These are phyloP conservation scores for Penicillium roqueforti DNA, from an alignment of 495 filamentous ascomycete genomes.

Conservation along the genomic window DNA sequence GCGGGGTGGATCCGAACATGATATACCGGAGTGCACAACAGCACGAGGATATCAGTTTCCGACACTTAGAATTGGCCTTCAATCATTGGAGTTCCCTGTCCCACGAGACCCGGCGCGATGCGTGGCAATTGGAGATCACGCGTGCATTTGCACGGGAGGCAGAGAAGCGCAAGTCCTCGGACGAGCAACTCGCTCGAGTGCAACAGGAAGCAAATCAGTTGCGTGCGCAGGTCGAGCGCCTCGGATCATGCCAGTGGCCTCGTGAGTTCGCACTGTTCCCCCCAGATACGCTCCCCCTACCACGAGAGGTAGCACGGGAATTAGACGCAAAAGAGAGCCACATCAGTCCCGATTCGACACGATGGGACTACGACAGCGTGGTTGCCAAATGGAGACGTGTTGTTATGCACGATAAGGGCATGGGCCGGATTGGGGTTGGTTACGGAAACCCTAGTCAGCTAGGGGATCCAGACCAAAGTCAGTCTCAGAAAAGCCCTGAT, in stretches of 20 bases:
- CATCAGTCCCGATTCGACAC: conserved; percentile 32
- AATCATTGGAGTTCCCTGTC: conserved; percentile 63
- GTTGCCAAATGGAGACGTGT: conserved; percentile 56
- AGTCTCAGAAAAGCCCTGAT: conserved; percentile 19
- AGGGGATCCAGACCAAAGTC: conserved; percentile 14
- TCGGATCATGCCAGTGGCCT: conserved; percentile 65
- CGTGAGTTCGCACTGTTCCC: conserved; percentile 65
- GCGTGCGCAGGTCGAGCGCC: conserved; percentile 61
- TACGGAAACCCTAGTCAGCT: conserved; percentile 17
- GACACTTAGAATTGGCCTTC: conserved; percentile 68
- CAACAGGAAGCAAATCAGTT: conserved; percentile 71
- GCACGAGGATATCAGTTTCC: conserved; percentile 54
- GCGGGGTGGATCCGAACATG: conserved; percentile 34
- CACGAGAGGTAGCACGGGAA: conserved; percentile 43
- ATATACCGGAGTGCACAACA: conserved; percentile 49
- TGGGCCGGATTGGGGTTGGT: conserved; percentile 40
- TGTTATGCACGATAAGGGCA: conserved; percentile 47
- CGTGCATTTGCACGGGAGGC: conserved; percentile 65
- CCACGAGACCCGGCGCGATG: conserved; percentile 51
- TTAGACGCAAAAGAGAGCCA: conserved; percentile 36
- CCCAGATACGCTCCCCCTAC: conserved; percentile 58
- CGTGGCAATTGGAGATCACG: conserved; percentile 76
- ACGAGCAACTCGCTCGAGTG: conserved; percentile 56
- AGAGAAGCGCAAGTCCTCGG: conserved; percentile 59
- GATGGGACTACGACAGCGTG: conserved; percentile 55